These are phyloP conservation scores for Xerocomellus dryophilus DNA, from an alignment of 768 basidiomycete genomes.

Conservation along the genomic window DNA sequence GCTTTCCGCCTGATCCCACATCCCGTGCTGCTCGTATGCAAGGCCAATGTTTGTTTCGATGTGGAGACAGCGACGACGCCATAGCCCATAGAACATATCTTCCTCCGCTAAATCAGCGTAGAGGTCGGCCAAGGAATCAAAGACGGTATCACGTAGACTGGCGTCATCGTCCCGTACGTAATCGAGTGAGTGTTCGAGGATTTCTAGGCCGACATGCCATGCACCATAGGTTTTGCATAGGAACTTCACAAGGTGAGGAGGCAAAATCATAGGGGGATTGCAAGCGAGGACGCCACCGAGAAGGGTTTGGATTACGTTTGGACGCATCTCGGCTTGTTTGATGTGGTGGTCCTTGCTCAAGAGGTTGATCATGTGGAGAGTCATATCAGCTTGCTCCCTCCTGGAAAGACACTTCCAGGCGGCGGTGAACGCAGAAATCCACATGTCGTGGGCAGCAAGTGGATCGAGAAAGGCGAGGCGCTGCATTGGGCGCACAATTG, in stretches of 20 bases:
- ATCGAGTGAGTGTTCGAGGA: conserved; percentile 79
- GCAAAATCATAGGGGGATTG: conserved; percentile 80
- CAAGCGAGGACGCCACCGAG: conserved; percentile 84
- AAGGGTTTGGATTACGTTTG: conserved; percentile 90
- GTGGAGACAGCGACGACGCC: conserved; percentile 87
- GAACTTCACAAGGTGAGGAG: conserved; percentile 94
- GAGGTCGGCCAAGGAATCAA: conserved; percentile 89
- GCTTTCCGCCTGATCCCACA: conserved; percentile 91
- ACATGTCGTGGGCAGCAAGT: conserved; percentile 72
- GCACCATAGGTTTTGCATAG: conserved; percentile 93
- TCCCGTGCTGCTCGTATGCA: conserved; percentile 92
- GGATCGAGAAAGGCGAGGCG: conserved; percentile 80
- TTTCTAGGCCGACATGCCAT: conserved; percentile 90
- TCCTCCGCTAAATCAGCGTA: conserved; percentile 96
- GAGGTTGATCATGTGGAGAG: conserved; percentile 84
- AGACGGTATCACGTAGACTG: conserved; percentile 74
- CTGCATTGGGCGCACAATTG: conserved; percentile 73
- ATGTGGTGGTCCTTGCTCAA: conserved; percentile 93
- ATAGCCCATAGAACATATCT: conserved; percentile 95
- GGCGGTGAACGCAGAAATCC: conserved; percentile 85
- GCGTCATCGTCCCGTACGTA: conserved; percentile 77
- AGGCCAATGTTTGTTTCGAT: conserved; percentile 85
- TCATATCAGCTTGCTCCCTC: conserved; percentile 84
- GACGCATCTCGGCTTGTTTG: conserved; percentile 82
- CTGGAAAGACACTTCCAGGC: conserved; percentile 83